A percentile compares a stretch with the other conserved stretches of the same genome.
phyloP scores from a whole-genome alignment of 75 land plant species.

The Ceratopteris richardii region DNA sequence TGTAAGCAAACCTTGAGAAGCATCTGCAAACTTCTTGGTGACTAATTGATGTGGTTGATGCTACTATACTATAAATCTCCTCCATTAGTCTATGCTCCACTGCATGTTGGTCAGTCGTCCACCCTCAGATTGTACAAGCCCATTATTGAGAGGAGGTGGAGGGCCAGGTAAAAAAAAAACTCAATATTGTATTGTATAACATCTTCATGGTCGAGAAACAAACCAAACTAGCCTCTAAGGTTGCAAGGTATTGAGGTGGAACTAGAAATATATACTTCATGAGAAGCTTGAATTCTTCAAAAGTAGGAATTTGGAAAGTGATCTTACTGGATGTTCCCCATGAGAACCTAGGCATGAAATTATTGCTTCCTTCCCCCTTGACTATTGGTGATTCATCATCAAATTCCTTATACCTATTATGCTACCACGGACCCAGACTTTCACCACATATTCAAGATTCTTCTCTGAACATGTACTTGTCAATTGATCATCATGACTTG shows the following conservation, averaged over 20 bases:
- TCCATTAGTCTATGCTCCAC: background rate
- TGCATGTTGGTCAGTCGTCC: background rate
- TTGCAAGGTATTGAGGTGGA: background rate
- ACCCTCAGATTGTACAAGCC: too few species aligned
- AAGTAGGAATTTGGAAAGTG: background rate
- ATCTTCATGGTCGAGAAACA: too few species aligned
- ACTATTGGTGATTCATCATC: conserved; percentile 10
- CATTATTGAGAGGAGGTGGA: too few species aligned
- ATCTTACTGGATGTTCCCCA: background rate
- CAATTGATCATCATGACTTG: too few species aligned
- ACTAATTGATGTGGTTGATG: too few species aligned
- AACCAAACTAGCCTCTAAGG: too few species aligned
- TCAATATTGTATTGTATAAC: too few species aligned
- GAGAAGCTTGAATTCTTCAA: background rate
- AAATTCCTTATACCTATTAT: conserved; percentile 65
- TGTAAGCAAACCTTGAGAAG: background rate
- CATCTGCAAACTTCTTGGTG: background rate
- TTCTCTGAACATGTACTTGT: too few species aligned
- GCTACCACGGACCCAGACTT: too few species aligned
- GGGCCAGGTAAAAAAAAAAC: too few species aligned
- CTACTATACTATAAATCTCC: background rate
- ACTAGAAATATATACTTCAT: background rate
- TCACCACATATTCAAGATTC: too few species aligned
- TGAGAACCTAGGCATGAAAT: too few species aligned
- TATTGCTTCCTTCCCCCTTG: background rate